Evolutionary conservation across 2,329 filamentous ascomycete genomes (phyloP), one percentile per base, ranked within the genome.

Genomic region (Botrytis galanthina): DNA sequence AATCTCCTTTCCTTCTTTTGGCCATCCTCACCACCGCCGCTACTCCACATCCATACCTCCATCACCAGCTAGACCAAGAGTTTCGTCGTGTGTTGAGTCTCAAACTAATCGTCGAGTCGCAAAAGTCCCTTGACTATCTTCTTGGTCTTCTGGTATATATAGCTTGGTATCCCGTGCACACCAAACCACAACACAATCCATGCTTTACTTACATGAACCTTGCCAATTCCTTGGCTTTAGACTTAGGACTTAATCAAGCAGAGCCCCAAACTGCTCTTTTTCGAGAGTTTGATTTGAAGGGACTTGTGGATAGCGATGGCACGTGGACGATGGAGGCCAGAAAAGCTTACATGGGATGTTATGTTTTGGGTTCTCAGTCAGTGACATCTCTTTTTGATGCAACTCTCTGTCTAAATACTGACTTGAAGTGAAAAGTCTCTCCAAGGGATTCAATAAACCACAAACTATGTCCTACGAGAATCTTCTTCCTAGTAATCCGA

Each of bases 71-170:
- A 22, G 76, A 79, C 42, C 74, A 79, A 70, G 78, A 80, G 66
- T 81, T 80, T 48, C 75, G 76, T 44, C 76, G 78, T 18, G 74
- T 80, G 5, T 44, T 81, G 5, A 79, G 78, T 70, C 66, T 73
- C 12, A 79, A 80, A 64, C 70, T 81, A 2, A 87, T 91, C 3
- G 84, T 88, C 0, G 85, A 86, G 5, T 87, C 88, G 0, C 86
- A 89, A 81, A 85, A 87, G 70, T 88, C 84, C 32, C 75, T 90
- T 26, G 88, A 90, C 75, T 79, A 89, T 46, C 79, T 90, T 1
- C 86, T 88, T 75, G 88, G 88, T 3, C 80, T 90, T n/a, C 81
- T 90, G 60, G 83, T 90, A 12, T 90, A 90, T 74, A 85, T 86
- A 73, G 83, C 85, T 18, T 91, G 89, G 89, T 90, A 80, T 73